phyloP scores from a whole-genome alignment of 768 basidiomycete species.

The Psilocybe subaeruginosa region DNA sequence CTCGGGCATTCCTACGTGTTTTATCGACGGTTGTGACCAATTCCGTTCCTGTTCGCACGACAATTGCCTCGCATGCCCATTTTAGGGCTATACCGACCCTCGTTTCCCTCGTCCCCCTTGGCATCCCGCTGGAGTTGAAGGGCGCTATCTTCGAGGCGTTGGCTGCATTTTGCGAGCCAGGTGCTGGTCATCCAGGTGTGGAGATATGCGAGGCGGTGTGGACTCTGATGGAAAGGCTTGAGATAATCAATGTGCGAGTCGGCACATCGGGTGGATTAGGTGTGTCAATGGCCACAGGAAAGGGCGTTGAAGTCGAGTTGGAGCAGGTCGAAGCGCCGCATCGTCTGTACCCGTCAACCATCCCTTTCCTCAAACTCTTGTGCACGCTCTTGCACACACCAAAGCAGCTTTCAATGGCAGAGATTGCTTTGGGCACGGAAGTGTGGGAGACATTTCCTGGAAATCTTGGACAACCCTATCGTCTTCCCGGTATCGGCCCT shows the following conservation, averaged over 20 bases:
- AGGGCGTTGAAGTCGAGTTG: constrained; percentile 85
- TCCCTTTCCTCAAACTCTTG: constrained; percentile 85
- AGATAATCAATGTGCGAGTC: constrained; percentile 77
- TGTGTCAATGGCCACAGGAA: constrained; percentile 54
- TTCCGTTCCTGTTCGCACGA: constrained; percentile 78
- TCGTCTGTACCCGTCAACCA: constrained; percentile 84
- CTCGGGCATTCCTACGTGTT: constrained; percentile 80
- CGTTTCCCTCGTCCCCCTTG: constrained; percentile 74
- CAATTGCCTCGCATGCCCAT: constrained; percentile 74
- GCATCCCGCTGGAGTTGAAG: constrained; percentile 90
- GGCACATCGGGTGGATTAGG: constrained; percentile 40
- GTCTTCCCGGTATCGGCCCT: constrained; percentile 78
- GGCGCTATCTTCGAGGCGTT: constrained; percentile 83
- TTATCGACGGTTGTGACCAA: constrained; percentile 74
- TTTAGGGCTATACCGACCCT: constrained; percentile 85
- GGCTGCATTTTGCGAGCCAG: constrained; percentile 82
- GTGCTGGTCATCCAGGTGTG: constrained; percentile 70
- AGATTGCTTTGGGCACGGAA: constrained; percentile 59
- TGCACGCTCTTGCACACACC: constrained; percentile 83
- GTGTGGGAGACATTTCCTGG: constrained; percentile 80
- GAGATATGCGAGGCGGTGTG: constrained; percentile 86
- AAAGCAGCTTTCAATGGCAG: constrained; percentile 67
- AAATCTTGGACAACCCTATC: constrained; percentile 76
- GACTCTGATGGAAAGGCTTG: constrained; percentile 81
- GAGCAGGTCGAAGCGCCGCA: constrained; percentile 85